Base-by-base conservation (phyloP, 495 filamentous ascomycete genomes). In the Penicillium longicatenatum region DNA sequence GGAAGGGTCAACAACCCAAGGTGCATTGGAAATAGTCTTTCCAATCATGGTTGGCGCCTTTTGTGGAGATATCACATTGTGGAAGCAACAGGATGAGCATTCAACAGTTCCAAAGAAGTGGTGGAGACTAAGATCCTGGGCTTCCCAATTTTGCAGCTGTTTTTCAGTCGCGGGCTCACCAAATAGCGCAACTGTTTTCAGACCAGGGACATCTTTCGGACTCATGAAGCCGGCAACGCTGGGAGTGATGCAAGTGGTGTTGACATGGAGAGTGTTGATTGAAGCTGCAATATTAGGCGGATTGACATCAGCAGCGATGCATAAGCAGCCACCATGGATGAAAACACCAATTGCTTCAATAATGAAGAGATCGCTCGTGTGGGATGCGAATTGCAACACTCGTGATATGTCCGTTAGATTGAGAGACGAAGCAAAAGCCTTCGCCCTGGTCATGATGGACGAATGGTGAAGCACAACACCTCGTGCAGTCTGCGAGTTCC, bases 1-100 rank as follows among this genome's bases (percentile, higher is more conserved):
- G 0, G 57, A 53, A 0, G 83, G 75, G 51, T 87, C 79, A 26
- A 85, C 80, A 55, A 89, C 70, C 86, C 86, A 89, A 2, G 68
- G 43, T 4, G 59, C 26, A 52, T 66, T 63, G 2, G 68, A 71
- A 6, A 59, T 35, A 35, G 60, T 54, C 8, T 53, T 60, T 24
- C 74, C 74, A 43, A 76, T 69, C 0, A 57, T 55, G 20, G 52
- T 26, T 35, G 67, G 58, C 8, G 52, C 45, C 4, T 30, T 20
- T 8, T n/a, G 14, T 3, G 51, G 54, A 0, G 50, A 10, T 11
- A 63, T 17, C 2, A 57, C 39, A 5, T 50, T 54, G 7, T 71
- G 66, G 37, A 70, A 65, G 33, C 60, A 69, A 14, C 62, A 70
- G 2, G 70, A 67, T 0, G 71, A 75, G 35, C 62, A 70, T 58